Conservation (phyloP, 805 yeast genomes). For the Candida xiaguanensis region DNA sequence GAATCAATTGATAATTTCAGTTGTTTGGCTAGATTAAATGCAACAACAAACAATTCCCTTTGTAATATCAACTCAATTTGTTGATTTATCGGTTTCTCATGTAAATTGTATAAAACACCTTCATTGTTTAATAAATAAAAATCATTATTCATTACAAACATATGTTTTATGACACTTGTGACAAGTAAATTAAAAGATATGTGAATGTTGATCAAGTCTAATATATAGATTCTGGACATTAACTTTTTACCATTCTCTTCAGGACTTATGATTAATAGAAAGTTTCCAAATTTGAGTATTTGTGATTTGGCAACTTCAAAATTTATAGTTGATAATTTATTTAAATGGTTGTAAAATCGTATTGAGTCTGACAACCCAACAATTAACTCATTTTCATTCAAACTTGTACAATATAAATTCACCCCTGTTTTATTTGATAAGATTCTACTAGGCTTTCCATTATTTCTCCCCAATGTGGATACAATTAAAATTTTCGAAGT, state of each 20-base stretch:
- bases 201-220: conserved; percentile 69
- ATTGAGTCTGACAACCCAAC: conserved; percentile 65
- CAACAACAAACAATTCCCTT: conserved; percentile 68
- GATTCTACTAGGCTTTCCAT: conserved; percentile 52
- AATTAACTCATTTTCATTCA: conserved; percentile 50
- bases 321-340: conserved; percentile 51
- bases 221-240: conserved; percentile 57
- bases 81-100: conserved; percentile 62
- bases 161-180: conserved; percentile 54
- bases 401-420: conserved; percentile 46
- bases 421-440: conserved; percentile 48
- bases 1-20: conserved; percentile 25
- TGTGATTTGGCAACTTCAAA: conserved; percentile 56
- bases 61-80: conserved; percentile 67
- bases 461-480: conserved; percentile 74
- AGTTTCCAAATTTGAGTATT: conserved; percentile 40
- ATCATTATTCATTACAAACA: conserved; percentile 55
- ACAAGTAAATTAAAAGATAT: conserved; percentile 67
- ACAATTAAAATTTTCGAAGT: conserved; percentile 68
- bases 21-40: conserved; percentile 60
- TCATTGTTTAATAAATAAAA: conserved; percentile 65
- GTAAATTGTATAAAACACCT: conserved; percentile 66
- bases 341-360: conserved; percentile 55
- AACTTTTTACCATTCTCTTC: conserved; percentile 25
- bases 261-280: conserved; percentile 59